A percentile compares a stretch with the other conserved stretches of the same genome.
These are phyloP conservation scores for Fraxinus sp. DNA, from an alignment of 305 asterid genomes.

Conservation along the genomic window DNA sequence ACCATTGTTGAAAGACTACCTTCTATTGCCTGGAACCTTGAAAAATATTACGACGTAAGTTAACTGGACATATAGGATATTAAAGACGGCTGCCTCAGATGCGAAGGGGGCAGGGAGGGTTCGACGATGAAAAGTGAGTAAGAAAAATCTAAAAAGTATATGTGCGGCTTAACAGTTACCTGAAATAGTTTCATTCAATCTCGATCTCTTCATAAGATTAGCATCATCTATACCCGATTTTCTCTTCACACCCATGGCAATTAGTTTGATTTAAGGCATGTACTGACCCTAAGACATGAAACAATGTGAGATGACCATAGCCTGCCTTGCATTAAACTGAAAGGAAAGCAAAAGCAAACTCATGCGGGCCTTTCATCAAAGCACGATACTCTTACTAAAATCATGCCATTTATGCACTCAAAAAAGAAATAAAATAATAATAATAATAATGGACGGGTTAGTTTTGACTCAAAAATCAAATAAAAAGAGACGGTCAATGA, in stretches of 20 bases:
- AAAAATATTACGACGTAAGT: neutral
- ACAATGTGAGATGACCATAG: conserved; percentile 14
- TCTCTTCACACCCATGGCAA: conserved; percentile 40
- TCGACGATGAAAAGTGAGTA: neutral
- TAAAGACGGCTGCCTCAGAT: neutral
- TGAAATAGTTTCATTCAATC: conserved; percentile 29
- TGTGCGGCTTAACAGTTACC: conserved; percentile 34
- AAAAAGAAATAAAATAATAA: neutral
- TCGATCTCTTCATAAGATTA: conserved; percentile 41
- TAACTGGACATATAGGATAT: neutral
- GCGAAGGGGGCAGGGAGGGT: neutral
- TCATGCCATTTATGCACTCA: neutral
- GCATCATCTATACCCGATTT: conserved; percentile 38
- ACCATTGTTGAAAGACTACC: conserved; percentile 2
- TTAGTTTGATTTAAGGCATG: conserved; percentile 16
- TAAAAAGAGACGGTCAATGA: too few relatives aligned
- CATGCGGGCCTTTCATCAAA: neutral
- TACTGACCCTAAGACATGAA: conserved; percentile 18
- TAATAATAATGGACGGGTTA: too few relatives aligned
- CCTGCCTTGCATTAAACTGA: neutral
- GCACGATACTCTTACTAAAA: neutral
- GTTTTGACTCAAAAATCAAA: too few relatives aligned
- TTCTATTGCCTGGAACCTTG: conserved; percentile 30
- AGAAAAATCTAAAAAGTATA: neutral
- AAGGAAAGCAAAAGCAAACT: neutral